Evolutionary conservation across 2,329 filamentous ascomycete genomes (phyloP).

Genomic region (Fusarium sp.): DNA sequence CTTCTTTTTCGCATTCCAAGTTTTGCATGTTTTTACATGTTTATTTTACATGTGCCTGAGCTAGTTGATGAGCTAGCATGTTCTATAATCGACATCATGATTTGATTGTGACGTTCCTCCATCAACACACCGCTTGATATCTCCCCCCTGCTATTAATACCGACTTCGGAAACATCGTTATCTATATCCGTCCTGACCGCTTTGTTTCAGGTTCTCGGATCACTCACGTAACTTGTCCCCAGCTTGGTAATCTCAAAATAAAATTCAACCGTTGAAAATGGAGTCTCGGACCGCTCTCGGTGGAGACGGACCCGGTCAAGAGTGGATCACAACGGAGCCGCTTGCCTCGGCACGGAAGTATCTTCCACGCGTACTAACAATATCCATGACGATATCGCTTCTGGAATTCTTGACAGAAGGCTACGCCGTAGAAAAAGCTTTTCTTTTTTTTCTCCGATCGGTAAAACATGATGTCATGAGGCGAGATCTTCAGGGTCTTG

Average conservation of each 20-base stretch:
- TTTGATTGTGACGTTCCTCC: not conserved
- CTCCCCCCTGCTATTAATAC: not conserved
- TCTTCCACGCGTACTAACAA: not conserved
- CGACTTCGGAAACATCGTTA: not conserved
- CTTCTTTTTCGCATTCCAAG: not conserved
- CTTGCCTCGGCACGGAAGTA: conserved; percentile 6
- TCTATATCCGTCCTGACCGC: not conserved
- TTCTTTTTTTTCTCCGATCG: not conserved
- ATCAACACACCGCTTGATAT: not conserved
- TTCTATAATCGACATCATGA: not conserved
- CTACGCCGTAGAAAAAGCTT: not conserved
- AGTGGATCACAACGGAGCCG: conserved; percentile 1
- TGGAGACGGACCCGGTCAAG: not conserved
- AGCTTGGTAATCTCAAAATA: conserved; percentile 14
- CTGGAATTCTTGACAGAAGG: not conserved
- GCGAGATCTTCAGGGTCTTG: not conserved
- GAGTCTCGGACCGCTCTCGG: not conserved
- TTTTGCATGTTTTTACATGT: not conserved
- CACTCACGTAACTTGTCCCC: not conserved
- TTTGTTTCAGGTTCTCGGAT: not conserved
- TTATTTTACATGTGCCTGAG: not conserved
- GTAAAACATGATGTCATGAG: not conserved
- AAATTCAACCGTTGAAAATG: not conserved
- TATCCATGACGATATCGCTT: not conserved
- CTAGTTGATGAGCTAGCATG: too few species aligned